These are phyloP conservation scores for Cephaloascus fragrans DNA, from an alignment of 805 yeast genomes.

Conservation along the genomic window DNA sequence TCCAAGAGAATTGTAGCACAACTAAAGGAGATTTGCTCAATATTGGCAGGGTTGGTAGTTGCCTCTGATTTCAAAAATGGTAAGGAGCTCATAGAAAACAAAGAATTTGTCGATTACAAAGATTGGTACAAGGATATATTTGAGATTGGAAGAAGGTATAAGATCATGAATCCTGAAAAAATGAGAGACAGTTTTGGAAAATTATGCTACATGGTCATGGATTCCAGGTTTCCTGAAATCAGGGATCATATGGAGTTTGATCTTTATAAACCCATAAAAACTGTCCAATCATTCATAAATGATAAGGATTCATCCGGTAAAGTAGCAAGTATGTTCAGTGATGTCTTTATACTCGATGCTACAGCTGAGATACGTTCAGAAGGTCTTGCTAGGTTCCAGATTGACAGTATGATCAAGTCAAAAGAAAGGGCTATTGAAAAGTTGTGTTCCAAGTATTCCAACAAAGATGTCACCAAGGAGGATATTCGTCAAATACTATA, in stretches of 20 bases:
- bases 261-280: slow-evolving; percentile 59
- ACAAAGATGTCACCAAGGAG: slow-evolving; percentile 38
- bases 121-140: slow-evolving; percentile 64
- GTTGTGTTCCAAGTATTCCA: slow-evolving; percentile 39
- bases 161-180: slow-evolving; percentile 76
- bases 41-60: slow-evolving; percentile 67
- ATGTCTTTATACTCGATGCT: slow-evolving; percentile 50
- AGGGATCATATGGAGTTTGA: slow-evolving; percentile 67
- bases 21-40: slow-evolving; percentile 67
- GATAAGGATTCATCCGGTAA: slow-evolving; percentile 23
- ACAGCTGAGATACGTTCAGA: slow-evolving; percentile 58
- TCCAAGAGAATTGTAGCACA: slow-evolving; percentile 65
- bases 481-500: slow-evolving; percentile 64
- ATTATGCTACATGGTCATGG: slow-evolving; percentile 79
- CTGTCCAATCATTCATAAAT: slow-evolving; percentile 41
- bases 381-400: slow-evolving; percentile 40
- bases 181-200: slow-evolving; percentile 77
- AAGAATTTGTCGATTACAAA: slow-evolving; percentile 59
- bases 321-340: slow-evolving; percentile 40
- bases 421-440: slow-evolving; percentile 65
- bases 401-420: slow-evolving; percentile 49
- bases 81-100: slow-evolving; percentile 50
- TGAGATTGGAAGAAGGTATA: slow-evolving; percentile 74
- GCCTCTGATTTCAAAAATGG: slow-evolving; percentile 71
- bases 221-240: slow-evolving; percentile 65